Evolutionary conservation across 2,329 filamentous ascomycete species (phyloP), one percentile per base, ranked within the genome.

Genomic region (Penicillium sp.): DNA sequence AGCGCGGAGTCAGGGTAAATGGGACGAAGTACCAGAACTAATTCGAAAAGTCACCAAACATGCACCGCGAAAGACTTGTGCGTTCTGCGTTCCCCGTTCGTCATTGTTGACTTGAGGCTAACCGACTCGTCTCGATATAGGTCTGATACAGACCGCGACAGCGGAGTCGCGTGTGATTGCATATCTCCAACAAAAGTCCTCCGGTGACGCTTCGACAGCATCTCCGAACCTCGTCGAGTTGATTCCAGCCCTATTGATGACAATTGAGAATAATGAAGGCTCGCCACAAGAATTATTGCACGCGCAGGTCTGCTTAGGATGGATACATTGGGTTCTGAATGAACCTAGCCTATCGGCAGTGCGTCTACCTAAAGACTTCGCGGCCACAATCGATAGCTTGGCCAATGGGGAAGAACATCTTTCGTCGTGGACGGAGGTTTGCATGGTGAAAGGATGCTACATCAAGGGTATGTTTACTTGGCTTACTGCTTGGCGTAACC

Each of bases 11-110:
- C 84, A 92, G 64, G 90, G 87, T 44, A 85, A 84, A 69, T 99
- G 93, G 93, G 78, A 83, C 59, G 83, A 88, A 27, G 80, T 97
- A 27, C 88, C 89, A 22, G 92, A 97, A 74, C 80, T 95, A 56
- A 85, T 93, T 63, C 84, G 92, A 68, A 99, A 99, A 73, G 81
- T 97, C 64, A 87, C 87, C 65, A 97, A 99, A 72, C 92, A 99
- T 79, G 88, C 90, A 61, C 86, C 90, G 34, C 82, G 88, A 53
- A 82, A 88, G 70, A 81, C 82, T 72, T 95, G 92, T 96, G 85
- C 67, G 54, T 36, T 43, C 50, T 96, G 85, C 67, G 54, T 36
- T 43, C 50, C 13, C 27, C 47, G 41, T 47, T 54, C 53, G 50
- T 43, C 42, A 44, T 27, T 47, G 37, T 50, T 27, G 46, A 46